Base-by-base conservation (phyloP, 192 early-diverging fungal species). In the Coemansia sp. region DNA sequence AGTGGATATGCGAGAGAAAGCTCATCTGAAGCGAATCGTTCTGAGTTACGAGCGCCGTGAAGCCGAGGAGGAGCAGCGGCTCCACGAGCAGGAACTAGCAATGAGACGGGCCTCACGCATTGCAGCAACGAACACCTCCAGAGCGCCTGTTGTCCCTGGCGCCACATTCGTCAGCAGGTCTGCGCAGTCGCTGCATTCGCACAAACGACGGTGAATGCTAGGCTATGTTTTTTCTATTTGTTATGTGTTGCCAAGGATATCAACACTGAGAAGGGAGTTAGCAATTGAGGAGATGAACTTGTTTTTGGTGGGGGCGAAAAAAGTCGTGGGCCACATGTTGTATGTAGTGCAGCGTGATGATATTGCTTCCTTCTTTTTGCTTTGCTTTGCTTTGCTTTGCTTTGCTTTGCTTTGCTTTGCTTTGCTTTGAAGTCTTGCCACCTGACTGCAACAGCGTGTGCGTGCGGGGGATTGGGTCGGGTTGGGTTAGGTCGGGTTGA, bases 11-110 rank as follows among this genome's bases (percentile, higher is more conserved):
- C 91, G 92, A 61, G 96, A 98, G 74, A 91, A 93, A 63, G 87
- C 87, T 61, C 91, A 94, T 47, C 83, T 99, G 72, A 99, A 99
- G 77, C 83, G 90, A 67, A 76, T 98, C 37, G 98, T 99, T 10
- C 84, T 99, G 26, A 91, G 87, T 69, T 98, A 96, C 57, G 94
- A 98, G 69, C 71, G 73, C 21, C 79, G 79, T 13, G 73, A 76
- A 16, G 74, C 73, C n/a, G 74, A 72, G 40, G 79, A 82, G 67
- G 69, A 76, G 57, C 51, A 45, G 47, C 43, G 52, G 57, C 63
- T 60, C 41, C 18, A 68, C 46, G 62, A 67, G 62, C 60, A 65
- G n/a, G 67, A 73, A n/a, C 41, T 62, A 51, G 68, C 71, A 11
- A 40, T 47, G 10, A 36, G 65, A 7, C 51, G 59, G n/a, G 66